phyloP scores from a whole-genome alignment of 345 rosid genomes.

The Populus deltoides region DNA sequence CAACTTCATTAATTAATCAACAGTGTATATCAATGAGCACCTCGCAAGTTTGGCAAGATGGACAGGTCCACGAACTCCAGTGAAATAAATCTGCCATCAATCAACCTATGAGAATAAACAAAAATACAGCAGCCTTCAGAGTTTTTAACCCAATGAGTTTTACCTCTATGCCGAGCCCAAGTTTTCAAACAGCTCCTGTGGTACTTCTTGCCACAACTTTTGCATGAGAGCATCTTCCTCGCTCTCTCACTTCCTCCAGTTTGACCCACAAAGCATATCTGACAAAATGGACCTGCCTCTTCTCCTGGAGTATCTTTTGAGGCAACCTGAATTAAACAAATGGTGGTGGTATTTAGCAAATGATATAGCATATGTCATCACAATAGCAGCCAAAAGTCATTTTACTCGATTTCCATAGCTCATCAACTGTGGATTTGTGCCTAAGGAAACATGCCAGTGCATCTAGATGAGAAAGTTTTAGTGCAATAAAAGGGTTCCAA shows the following conservation, averaged over 20 bases:
- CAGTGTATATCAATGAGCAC: slow-evolving; percentile 28
- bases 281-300: slow-evolving; percentile 63
- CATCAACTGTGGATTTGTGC: background rate
- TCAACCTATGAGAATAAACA: slow-evolving; percentile 18
- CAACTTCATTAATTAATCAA: background rate
- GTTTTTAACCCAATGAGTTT: background rate
- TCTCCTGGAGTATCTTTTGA: slow-evolving; percentile 48
- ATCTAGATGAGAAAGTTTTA: background rate
- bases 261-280: slow-evolving; percentile 84
- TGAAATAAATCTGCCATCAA: slow-evolving; percentile 78
- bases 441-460: background rate
- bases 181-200: slow-evolving; percentile 82
- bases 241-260: slow-evolving; percentile 80
- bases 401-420: background rate
- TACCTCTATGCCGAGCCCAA: slow-evolving; percentile 97
- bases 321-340: slow-evolving; percentile 36
- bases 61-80: slow-evolving; percentile 99
- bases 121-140: slow-evolving; percentile 9
- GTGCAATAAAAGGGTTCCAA: background rate
- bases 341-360: background rate
- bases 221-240: slow-evolving; percentile 87
- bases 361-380: background rate
- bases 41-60: slow-evolving; percentile 92
- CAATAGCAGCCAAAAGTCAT: background rate
- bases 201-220: slow-evolving; percentile 86